Percentiles rank a stretch among this genome's conserved stretches.
Evolutionary conservation across 148 eudicot genomes (phyloP).

Genomic region (Cornus suecica): DNA sequence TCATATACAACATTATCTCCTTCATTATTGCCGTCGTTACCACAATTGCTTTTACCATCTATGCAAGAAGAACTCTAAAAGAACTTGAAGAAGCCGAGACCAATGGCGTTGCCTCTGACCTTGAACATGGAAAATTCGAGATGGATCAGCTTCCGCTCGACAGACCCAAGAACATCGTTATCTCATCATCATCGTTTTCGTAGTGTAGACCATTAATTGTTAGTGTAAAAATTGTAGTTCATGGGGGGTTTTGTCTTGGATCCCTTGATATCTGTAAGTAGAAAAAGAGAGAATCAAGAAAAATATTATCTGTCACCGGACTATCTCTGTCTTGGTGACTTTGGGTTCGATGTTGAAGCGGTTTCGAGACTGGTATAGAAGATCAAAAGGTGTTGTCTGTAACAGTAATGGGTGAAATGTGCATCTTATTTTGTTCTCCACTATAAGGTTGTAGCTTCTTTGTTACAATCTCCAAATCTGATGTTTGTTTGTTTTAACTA

Average conservation of each 20-base stretch:
- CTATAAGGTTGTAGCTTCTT: not conserved
- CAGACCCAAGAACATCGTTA: slow-evolving; percentile 34
- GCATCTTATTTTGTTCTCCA: no score
- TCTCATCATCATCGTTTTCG: slow-evolving; percentile 10
- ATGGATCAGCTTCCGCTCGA: slow-evolving; percentile 69
- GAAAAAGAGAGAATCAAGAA: not conserved
- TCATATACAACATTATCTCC: slow-evolving; percentile 75
- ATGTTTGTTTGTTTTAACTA: not conserved
- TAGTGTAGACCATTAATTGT: not conserved
- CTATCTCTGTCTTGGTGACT: no score
- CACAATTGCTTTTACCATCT: slow-evolving; percentile 66
- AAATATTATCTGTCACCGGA: no score
- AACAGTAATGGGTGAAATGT: not conserved
- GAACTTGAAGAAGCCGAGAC: slow-evolving; percentile 51
- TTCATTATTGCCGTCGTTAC: slow-evolving; percentile 62
- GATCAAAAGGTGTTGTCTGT: not conserved
- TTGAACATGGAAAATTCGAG: slow-evolving; percentile 35
- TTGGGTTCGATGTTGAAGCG: no score
- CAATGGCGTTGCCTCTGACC: slow-evolving; percentile 26
- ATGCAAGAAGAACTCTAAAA: slow-evolving; percentile 69
- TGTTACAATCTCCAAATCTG: not conserved
- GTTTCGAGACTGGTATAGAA: no score
- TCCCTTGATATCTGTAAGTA: not conserved
- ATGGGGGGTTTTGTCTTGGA: not conserved
- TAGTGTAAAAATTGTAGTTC: not conserved